These are phyloP conservation scores for Penicillium rolfsii DNA, from an alignment of 2,329 filamentous ascomycete genomes.

Conservation along the genomic window DNA sequence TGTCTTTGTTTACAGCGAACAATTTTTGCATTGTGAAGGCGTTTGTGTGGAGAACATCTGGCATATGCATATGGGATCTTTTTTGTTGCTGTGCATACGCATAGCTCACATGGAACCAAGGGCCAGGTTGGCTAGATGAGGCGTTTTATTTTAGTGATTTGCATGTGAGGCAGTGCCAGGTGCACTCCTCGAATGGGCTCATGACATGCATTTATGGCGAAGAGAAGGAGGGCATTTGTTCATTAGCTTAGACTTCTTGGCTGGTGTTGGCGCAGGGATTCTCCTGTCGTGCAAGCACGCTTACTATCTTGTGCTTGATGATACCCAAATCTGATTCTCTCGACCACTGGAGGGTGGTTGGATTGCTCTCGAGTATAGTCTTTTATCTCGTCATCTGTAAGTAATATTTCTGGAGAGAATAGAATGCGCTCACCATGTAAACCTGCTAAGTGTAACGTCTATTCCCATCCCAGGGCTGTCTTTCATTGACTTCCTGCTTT, in stretches of 20 bases:
- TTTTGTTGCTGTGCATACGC: constrained; percentile 14
- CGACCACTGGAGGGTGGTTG: background rate
- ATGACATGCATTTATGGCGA: constrained; percentile 24
- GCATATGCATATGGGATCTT: constrained; percentile 15
- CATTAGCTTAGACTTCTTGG: constrained; percentile 12
- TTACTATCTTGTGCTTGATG: background rate
- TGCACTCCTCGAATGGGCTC: constrained; percentile 22
- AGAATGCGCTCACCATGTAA: too few relatives aligned
- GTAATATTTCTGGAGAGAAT: background rate
- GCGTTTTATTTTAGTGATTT: constrained; percentile 29
- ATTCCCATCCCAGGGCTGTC: background rate
- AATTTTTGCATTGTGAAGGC: constrained; percentile 28
- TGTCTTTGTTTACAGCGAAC: constrained; percentile 26
- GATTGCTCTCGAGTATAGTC: background rate
- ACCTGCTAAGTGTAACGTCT: background rate
- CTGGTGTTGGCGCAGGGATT: background rate
- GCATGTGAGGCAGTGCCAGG: constrained; percentile 28
- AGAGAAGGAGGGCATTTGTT: constrained; percentile 1
- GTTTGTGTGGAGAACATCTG: constrained; percentile 26
- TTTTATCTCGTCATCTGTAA: background rate
- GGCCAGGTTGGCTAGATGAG: constrained; percentile 13
- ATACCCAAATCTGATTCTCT: background rate
- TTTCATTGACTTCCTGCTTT: too few relatives aligned
- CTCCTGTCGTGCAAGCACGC: background rate
- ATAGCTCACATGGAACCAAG: constrained; percentile 18